Evolutionary conservation across 2,329 filamentous ascomycete species (phyloP).

Genomic region (Aspergillus intermedius): DNA sequence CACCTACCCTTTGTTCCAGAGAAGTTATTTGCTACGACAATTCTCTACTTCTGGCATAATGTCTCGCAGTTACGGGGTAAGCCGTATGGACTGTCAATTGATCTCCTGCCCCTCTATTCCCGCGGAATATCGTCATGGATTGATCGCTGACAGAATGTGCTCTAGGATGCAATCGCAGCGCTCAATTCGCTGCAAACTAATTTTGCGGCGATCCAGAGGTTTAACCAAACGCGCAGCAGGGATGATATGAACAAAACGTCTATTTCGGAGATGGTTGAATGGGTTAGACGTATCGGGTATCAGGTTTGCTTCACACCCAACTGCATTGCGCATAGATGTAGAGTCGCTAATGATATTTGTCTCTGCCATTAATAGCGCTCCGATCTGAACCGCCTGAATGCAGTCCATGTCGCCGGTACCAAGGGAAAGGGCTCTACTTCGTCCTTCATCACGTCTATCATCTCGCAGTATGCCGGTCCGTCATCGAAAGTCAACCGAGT

Average conservation of each 20-base stretch:
- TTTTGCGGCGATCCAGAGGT: conserved; percentile 67
- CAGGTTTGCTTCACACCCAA: conserved; percentile 46
- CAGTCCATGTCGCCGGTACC: conserved; percentile 82
- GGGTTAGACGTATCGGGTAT: conserved; percentile 70
- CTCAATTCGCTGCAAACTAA: conserved; percentile 77
- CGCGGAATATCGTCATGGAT: background rate
- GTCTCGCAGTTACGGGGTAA: conserved; percentile 36
- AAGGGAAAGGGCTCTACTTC: conserved; percentile 92
- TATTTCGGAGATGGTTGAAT: conserved; percentile 74
- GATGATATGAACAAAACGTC: conserved; percentile 66
- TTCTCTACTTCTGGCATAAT: conserved; percentile 28
- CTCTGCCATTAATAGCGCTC: conserved; percentile 43
- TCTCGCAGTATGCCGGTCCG: conserved; percentile 53
- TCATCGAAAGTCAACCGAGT: conserved; percentile 47
- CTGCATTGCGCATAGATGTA: background rate
- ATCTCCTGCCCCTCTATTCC: background rate
- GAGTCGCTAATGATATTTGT: background rate
- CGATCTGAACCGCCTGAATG: conserved; percentile 54
- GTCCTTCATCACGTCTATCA: conserved; percentile 72
- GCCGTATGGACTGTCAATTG: conserved; percentile 4
- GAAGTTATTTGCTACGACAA: conserved; percentile 17
- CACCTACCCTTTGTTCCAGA: conserved; percentile 11
- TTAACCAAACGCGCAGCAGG: conserved; percentile 60
- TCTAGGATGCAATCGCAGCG: conserved; percentile 62
- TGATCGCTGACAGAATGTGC: conserved; percentile 9